Percentiles rank a stretch among this genome's conserved stretches.
phyloP scores from a whole-genome alignment of 805 yeast species.

The Candida palmyrensis region DNA sequence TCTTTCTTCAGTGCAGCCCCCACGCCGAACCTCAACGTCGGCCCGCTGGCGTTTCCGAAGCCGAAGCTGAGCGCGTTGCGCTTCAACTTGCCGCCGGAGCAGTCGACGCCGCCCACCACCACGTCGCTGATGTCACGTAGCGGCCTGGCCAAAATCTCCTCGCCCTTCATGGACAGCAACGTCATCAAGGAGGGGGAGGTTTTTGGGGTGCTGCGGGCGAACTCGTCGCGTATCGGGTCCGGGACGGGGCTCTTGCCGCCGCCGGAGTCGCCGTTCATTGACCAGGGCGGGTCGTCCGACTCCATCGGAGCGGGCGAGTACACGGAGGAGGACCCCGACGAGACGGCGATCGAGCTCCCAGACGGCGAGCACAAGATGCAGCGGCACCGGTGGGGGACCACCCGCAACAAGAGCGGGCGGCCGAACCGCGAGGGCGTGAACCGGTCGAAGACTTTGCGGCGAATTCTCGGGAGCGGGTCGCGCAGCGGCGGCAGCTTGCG shows the following conservation, averaged over 20 bases:
- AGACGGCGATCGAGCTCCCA: constrained; percentile 9
- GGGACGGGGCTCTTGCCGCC: too few relatives aligned
- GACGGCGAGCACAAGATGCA: constrained; percentile 50
- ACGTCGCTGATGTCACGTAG: background rate
- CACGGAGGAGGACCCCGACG: constrained; percentile 1
- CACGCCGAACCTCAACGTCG: constrained; percentile 18
- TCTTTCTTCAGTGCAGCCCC: constrained; percentile 17
- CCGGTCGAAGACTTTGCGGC: constrained; percentile 56
- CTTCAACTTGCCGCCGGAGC: constrained; percentile 22
- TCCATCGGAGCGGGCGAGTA: too few relatives aligned
- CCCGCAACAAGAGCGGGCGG: constrained; percentile 65
- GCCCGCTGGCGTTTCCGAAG: constrained; percentile 6
- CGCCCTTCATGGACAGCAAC: constrained; percentile 27
- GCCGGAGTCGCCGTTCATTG: background rate
- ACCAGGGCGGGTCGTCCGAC: too few relatives aligned
- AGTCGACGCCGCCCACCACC: constrained; percentile 3
- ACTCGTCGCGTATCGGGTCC: too few relatives aligned
- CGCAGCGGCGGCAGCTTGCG: constrained; percentile 2
- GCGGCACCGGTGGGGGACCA: constrained; percentile 89
- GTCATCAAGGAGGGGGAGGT: constrained; percentile 20
- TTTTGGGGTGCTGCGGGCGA: background rate
- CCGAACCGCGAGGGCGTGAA: constrained; percentile 46
- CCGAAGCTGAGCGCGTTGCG: constrained; percentile 18
- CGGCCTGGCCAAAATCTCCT: constrained; percentile 11
- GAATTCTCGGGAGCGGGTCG: constrained; percentile 20